Base-by-base conservation (phyloP, 2,329 filamentous ascomycete genomes). In the Neofusicoccum parvum region DNA sequence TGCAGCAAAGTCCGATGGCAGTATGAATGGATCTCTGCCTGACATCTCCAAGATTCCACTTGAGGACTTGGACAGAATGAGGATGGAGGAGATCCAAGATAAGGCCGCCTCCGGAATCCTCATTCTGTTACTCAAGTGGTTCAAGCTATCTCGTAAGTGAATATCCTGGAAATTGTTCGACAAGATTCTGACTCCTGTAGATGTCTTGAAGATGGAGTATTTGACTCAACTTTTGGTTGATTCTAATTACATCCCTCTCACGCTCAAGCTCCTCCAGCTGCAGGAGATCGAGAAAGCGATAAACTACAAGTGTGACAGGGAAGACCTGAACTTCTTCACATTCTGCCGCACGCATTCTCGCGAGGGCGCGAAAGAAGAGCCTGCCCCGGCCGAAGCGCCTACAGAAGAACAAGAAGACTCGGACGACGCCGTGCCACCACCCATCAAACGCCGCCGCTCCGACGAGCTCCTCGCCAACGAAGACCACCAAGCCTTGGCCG, bases 141-240 rank as follows among this genome's bases (percentile, higher is more conserved):
- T 98, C 72, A 96, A 97, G 76, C 83, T 96, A 63, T 97, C 93
- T 66, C 95, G 92, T 96, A 82, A 82, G 92, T 82, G 39, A 34
- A 46, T n/a, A 32, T 39, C 37, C 37, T 32, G 14, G 11, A 39
- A 39, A 15, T 15, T 2, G 37, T 12, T 39, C 37, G 3, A 4
- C 37, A 39, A 2, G 51, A 14, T 37, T 17, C 27, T 76, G 65
- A 69, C 67, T 65, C 72, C 4, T 5, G 34, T 5, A 96, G 92
- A 99, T 75, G 87, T 98, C 34, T 82, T 99, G 69, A 97, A 97
- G 75, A 97, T 95, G 70, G 95, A 99, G 79, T 98, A 97, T 73
- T 82, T 99, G 73, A 94, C 93, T 0, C 95, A 99, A 74, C 85
- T 99, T 2, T 82, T 99, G 11, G 85, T 99, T 34, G 95, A 99